Base-by-base conservation (phyloP, 2,329 filamentous ascomycete genomes). In the Epichloe brachyelytri region DNA sequence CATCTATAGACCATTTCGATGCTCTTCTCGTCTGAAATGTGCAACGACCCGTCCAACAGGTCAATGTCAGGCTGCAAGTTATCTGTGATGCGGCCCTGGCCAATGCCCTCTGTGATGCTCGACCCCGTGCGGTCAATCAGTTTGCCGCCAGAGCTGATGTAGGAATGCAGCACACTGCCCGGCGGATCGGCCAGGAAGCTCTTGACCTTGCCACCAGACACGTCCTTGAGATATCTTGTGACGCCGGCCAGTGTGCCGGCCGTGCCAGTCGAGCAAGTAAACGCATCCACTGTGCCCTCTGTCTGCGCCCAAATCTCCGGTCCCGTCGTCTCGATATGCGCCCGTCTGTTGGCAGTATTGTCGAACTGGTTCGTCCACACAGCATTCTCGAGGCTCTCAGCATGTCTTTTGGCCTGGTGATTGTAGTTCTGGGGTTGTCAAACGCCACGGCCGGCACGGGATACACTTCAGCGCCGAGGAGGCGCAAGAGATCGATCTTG, bases 351-450 rank as follows among this genome's bases (percentile, higher is more conserved):
- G 49, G 93, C 93, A 49, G 78, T 82, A 73, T 98, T 98, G 68
- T 98, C 93, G 71, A 98, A 98, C 71, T 98, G 93, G 70, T 98
- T 94, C 43, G 93, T 98, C 93, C 93, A 98, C 14, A 97, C 90
- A 8, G 91, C 89, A 61, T 93, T 93, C 15, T 88, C 83, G 46
- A 94, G 71, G 3, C 75, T 68, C 66, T 93, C 89, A n/a, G 93
- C 93, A 69, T 97, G 91, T 41, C 91, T 76, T 53, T 78, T 79
- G 4, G 93, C 93, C 74, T 95, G 91, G 71, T 97, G 91, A 72
- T 98, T 98, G 77, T 97, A 98, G 72, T 98, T 98, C 43, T 89
- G 75, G 15, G 88, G 72, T 97, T 88, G 56, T 97, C 90, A 63
- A 95, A 97, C 3, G 93, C 85, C 15, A 97, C 93, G 7, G 91